These are phyloP conservation scores for Syzygium aromaticum DNA, from an alignment of 345 rosid genomes.

Conservation along the genomic window DNA sequence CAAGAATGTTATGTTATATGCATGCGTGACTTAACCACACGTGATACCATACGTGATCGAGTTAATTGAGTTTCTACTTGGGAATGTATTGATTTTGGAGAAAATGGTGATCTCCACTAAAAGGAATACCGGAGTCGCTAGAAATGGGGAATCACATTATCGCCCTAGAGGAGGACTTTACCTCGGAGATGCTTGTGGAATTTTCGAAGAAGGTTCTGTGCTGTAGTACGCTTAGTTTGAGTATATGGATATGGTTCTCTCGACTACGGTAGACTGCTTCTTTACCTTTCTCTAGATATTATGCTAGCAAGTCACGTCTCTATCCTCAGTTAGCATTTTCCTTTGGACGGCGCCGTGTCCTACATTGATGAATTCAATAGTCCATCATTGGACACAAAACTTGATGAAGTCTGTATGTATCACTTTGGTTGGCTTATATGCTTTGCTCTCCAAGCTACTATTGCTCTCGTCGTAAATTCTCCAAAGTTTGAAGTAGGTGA, in stretches of 20 bases:
- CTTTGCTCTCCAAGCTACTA: background rate
- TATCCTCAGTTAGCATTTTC: background rate
- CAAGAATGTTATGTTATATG: background rate
- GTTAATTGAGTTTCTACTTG: background rate
- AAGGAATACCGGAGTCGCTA: background rate
- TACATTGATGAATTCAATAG: too few relatives aligned
- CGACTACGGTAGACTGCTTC: background rate
- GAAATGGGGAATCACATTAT: too few relatives aligned
- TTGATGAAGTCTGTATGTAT: background rate
- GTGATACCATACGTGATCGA: background rate
- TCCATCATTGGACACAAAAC: background rate
- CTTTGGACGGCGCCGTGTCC: background rate
- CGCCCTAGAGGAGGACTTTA: too few relatives aligned
- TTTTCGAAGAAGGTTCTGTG: background rate
- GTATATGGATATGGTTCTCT: background rate
- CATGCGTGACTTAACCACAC: background rate
- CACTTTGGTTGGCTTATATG: background rate
- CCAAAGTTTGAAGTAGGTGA: background rate
- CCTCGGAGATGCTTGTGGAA: background rate
- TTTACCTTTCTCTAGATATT: background rate
- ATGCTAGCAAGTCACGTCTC: background rate
- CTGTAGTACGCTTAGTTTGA: background rate
- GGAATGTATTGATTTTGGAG: constrained; percentile 1
- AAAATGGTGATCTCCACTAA: background rate
- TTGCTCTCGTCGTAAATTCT: background rate